Evolutionary conservation across 495 filamentous ascomycete genomes (phyloP).

Genomic region (Parathielavia hyrcaniae): DNA sequence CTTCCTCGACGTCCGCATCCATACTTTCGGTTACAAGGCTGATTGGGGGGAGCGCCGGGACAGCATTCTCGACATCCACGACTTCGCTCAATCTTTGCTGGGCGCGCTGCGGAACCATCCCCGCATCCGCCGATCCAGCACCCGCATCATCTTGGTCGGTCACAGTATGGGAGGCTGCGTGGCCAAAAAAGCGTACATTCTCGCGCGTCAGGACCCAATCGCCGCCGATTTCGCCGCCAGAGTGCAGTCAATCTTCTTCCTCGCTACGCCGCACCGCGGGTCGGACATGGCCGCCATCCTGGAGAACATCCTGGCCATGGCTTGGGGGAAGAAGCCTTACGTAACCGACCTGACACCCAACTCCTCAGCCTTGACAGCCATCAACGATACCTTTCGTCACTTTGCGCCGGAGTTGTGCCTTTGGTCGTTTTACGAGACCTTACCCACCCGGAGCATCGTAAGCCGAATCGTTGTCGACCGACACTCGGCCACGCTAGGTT

Average conservation of each 20-base stretch:
- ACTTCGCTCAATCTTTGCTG: conserved; percentile 43
- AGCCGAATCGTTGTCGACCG: conserved; percentile 31
- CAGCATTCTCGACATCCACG: conserved; percentile 38
- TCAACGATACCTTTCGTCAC: conserved; percentile 34
- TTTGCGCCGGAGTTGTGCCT: conserved; percentile 21
- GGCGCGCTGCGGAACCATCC: conserved; percentile 35
- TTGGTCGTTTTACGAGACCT: conserved; percentile 34
- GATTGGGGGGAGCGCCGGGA: conserved; percentile 28
- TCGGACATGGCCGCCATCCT: conserved; percentile 41
- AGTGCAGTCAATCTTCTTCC: conserved; percentile 45
- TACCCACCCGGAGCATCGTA: conserved; percentile 14
- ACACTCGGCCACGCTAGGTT: conserved; percentile 32
- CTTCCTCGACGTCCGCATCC: conserved; percentile 26
- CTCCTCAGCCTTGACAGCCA: conserved; percentile 15
- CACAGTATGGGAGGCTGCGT: conserved; percentile 53
- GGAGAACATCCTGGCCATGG: conserved; percentile 32
- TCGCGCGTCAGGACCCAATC: conserved; percentile 25
- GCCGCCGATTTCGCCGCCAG: conserved; percentile 29
- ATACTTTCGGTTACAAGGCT: conserved; percentile 30
- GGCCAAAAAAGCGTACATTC: conserved; percentile 42
- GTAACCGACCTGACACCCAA: conserved; percentile 23
- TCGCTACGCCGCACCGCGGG: conserved; percentile 50
- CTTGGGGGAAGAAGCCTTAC: conserved; percentile 23
- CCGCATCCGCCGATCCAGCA: conserved; percentile 23
- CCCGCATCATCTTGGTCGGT: conserved; percentile 42